These are phyloP conservation scores for Aaosphaeria pasadenensis DNA, from an alignment of 2,329 filamentous ascomycete genomes.

Conservation along the genomic window DNA sequence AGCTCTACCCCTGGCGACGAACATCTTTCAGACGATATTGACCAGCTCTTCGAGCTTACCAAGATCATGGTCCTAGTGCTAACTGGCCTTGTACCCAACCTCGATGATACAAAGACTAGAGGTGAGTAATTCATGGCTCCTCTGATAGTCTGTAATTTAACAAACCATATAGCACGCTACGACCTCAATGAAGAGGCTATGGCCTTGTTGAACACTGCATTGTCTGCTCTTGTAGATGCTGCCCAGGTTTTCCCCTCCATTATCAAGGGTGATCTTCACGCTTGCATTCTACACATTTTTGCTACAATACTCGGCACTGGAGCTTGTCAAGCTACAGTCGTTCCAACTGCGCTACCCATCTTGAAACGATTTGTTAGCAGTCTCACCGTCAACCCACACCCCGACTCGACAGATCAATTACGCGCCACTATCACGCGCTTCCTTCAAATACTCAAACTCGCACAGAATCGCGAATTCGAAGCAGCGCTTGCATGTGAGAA, in stretches of 20 bases:
- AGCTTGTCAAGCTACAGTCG: slow-evolving; percentile 80
- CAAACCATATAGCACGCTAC: slow-evolving; percentile 58
- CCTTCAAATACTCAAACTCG: slow-evolving; percentile 72
- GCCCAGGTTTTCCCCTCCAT: slow-evolving; percentile 94
- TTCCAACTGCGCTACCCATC: slow-evolving; percentile 85
- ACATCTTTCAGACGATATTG: slow-evolving; percentile 91
- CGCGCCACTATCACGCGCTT: slow-evolving; percentile 81
- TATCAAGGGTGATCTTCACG: slow-evolving; percentile 93
- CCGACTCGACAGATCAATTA: slow-evolving; percentile 64
- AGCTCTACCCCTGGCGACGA: slow-evolving; percentile 53
- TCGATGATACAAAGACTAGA: slow-evolving; percentile 55
- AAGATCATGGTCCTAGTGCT: slow-evolving; percentile 93
- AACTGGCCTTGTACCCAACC: slow-evolving; percentile 79
- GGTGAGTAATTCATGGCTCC: slow-evolving; percentile 11
- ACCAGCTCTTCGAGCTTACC: slow-evolving; percentile 95
- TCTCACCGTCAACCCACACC: slow-evolving; percentile 53
- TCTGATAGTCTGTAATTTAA: slow-evolving; percentile 38
- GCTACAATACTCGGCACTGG: slow-evolving; percentile 87
- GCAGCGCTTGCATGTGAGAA: slow-evolving; percentile 85
- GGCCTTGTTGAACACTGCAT: slow-evolving; percentile 71
- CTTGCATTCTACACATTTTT: slow-evolving; percentile 96
- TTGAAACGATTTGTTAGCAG: slow-evolving; percentile 86
- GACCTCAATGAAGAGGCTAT: slow-evolving; percentile 86
- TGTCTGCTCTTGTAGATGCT: slow-evolving; percentile 88
- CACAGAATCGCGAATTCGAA: slow-evolving; percentile 72